Evolutionary conservation across 208 protist species (phyloP).

Genomic region (Herpetomonas tarakana): DNA sequence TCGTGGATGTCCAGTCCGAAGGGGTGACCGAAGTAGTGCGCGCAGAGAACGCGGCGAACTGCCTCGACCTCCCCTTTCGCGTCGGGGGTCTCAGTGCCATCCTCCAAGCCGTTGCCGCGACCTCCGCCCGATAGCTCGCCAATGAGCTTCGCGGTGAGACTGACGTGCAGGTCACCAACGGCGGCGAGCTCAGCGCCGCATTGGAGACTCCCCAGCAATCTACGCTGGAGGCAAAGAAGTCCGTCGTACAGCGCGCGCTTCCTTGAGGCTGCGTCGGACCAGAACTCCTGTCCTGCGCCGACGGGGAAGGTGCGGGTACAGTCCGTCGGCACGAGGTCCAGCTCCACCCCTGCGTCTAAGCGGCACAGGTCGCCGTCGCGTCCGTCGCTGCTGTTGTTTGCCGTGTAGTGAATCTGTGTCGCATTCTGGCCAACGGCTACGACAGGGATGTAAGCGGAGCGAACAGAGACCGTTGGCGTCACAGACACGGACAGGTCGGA

Average conservation of each 20-base stretch:
- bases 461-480: constrained; percentile 14
- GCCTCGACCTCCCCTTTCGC: constrained; percentile 9
- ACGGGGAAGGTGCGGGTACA: constrained; percentile 63
- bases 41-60: constrained; percentile 48
- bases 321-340: constrained; percentile 51
- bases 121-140: constrained; percentile 23
- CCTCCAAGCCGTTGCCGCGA: too few relatives aligned
- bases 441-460: constrained; percentile 45
- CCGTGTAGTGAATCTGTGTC: constrained; percentile 55
- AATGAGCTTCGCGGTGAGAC: constrained; percentile 20
- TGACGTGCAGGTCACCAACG: neutral
- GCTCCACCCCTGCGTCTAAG: constrained; percentile 46
- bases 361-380: constrained; percentile 22
- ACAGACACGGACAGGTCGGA: constrained; percentile 13
- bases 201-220: constrained; percentile 22
- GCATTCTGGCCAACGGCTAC: constrained; percentile 37
- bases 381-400: constrained; percentile 20
- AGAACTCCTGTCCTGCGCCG: neutral
- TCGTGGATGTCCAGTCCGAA: constrained; percentile 67
- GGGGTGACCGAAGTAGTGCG: constrained; percentile 52
- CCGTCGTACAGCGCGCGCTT: constrained; percentile 26
- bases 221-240: constrained; percentile 37
- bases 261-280: neutral
- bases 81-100: too few relatives aligned
- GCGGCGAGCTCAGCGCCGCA: constrained; percentile 15